Evolutionary conservation across 192 early-diverging fungal genomes (phyloP).

Genomic region (Coemansia sp.): DNA sequence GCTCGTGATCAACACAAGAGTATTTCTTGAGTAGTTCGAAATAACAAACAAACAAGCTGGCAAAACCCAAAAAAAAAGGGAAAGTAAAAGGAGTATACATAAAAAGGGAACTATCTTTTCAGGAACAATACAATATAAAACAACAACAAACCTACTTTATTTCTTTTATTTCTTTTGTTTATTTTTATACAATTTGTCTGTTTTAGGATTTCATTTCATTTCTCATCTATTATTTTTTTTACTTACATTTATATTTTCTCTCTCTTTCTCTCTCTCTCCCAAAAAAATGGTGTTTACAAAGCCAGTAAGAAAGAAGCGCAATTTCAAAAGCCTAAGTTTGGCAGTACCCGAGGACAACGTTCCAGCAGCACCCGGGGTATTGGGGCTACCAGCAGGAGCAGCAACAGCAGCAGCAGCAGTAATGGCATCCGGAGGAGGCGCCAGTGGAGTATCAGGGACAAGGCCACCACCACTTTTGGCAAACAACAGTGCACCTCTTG

Average conservation of each 20-base stretch:
- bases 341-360: slow-evolving; percentile 26
- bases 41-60: neutral
- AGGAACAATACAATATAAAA: slow-evolving; percentile 6
- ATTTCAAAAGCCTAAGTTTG: slow-evolving; percentile 55
- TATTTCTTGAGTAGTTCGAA: too few relatives aligned
- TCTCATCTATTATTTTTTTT: slow-evolving; percentile 4
- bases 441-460: neutral
- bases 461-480: slow-evolving; percentile 11
- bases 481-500: slow-evolving; percentile 23
- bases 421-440: neutral
- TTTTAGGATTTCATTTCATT: neutral
- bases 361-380: slow-evolving; percentile 13
- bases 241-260: slow-evolving; percentile 3
- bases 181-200: slow-evolving; percentile 2
- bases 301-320: slow-evolving; percentile 56
- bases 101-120: too few relatives aligned
- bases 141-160: neutral
- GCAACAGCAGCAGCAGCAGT: slow-evolving; percentile 7
- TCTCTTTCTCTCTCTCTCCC: slow-evolving; percentile 6
- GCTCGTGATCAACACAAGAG: too few relatives aligned
- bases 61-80: neutral
- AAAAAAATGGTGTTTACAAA: slow-evolving; percentile 41
- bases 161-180: neutral
- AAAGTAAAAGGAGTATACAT: neutral
- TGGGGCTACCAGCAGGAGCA: slow-evolving; percentile 12